These are phyloP conservation scores for Calvatia gigantea DNA, from an alignment of 768 basidiomycete species.

Conservation along the genomic window DNA sequence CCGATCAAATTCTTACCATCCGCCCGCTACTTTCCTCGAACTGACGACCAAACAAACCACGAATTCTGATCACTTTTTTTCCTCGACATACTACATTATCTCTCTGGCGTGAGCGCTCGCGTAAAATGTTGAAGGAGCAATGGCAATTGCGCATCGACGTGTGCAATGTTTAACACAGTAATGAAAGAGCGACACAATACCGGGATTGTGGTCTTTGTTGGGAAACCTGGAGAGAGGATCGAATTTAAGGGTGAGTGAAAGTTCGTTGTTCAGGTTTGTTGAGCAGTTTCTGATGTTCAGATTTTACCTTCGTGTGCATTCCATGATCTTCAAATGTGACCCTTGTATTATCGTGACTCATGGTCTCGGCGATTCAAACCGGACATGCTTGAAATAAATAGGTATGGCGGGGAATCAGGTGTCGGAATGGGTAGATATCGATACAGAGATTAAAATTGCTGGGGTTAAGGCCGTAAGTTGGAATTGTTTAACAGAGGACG, in stretches of 20 bases:
- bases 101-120: neutral
- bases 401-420: conserved; percentile 64
- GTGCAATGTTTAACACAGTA: conserved; percentile 59
- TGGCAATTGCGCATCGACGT: conserved; percentile 55
- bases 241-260: conserved; percentile 43
- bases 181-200: conserved; percentile 56
- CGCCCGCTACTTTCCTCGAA: neutral
- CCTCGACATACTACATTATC: neutral
- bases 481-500: neutral
- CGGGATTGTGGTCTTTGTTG: conserved; percentile 54
- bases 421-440: conserved; percentile 58
- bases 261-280: neutral
- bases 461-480: conserved; percentile 41
- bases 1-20: neutral
- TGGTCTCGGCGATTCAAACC: neutral
- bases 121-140: conserved; percentile 36
- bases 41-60: neutral
- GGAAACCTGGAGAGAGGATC: conserved; percentile 46
- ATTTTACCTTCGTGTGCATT: neutral
- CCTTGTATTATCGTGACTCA: neutral
- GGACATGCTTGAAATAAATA: conserved; percentile 12
- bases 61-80: neutral
- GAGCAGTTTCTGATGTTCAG: neutral
- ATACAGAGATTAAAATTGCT: conserved; percentile 58
- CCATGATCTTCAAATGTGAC: neutral